A percentile compares a stretch with the other conserved stretches of the same genome.
These are phyloP conservation scores for Candida cerambycidarum DNA, from an alignment of 805 yeast species.

Conservation along the genomic window DNA sequence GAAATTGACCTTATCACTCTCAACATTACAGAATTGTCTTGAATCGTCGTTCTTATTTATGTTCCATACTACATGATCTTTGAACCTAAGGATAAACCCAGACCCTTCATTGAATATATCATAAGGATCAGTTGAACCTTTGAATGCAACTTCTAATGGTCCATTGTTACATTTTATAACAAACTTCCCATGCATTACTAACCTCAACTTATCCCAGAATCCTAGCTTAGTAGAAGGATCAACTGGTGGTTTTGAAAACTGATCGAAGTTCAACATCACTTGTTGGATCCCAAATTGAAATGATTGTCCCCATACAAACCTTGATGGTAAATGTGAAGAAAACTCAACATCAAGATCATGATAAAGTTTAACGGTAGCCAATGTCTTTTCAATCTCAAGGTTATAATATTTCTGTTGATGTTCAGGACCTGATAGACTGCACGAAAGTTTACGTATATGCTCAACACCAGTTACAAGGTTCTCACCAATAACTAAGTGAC, in stretches of 20 bases:
- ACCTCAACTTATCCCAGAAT: slow-evolving; percentile 87
- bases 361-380: slow-evolving; percentile 72
- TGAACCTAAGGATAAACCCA: slow-evolving; percentile 78
- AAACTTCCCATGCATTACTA: slow-evolving; percentile 72
- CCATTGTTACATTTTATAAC: slow-evolving; percentile 31
- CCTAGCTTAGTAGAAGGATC: slow-evolving; percentile 87
- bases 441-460: slow-evolving; percentile 64
- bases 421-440: slow-evolving; percentile 10
- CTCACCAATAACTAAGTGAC: slow-evolving; percentile 72
- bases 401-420: slow-evolving; percentile 41
- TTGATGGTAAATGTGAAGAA: slow-evolving; percentile 55
- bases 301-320: slow-evolving; percentile 82
- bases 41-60: slow-evolving; percentile 72
- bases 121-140: slow-evolving; percentile 82
- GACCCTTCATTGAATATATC: slow-evolving; percentile 61
- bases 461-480: slow-evolving; percentile 49
- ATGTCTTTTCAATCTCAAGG: slow-evolving; percentile 68
- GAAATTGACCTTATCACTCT: slow-evolving; percentile 62
- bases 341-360: slow-evolving; percentile 59
- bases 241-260: slow-evolving; percentile 83
- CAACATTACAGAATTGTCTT: slow-evolving; percentile 60
- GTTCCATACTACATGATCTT: slow-evolving; percentile 55
- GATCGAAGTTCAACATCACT: slow-evolving; percentile 71
- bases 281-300: slow-evolving; percentile 84
- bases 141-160: slow-evolving; percentile 55